phyloP scores from a whole-genome alignment of 495 filamentous ascomycete species.

The Hypoxylon perforatum region DNA sequence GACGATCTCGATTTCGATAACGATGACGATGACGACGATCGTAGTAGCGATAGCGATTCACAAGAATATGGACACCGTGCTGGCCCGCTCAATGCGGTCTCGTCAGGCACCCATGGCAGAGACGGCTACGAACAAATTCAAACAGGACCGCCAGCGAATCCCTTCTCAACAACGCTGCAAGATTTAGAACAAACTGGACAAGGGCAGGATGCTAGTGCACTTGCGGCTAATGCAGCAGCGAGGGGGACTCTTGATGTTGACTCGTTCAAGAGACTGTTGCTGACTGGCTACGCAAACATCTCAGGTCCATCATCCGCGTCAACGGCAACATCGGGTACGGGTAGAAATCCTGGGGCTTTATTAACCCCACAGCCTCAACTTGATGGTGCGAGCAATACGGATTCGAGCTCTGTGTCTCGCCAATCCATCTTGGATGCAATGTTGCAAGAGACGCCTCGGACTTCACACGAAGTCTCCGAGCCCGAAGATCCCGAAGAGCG shows the following conservation, averaged over 20 bases:
- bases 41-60: conserved; percentile 40
- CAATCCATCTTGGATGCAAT: conserved; percentile 57
- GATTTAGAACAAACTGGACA: conserved; percentile 52
- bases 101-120: conserved; percentile 8
- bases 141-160: conserved; percentile 55
- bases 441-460: conserved; percentile 57
- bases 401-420: conserved; percentile 59
- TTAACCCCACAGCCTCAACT: conserved; percentile 20
- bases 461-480: conserved; percentile 57
- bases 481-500: conserved; percentile 54
- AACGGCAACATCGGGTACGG: conserved; percentile 2
- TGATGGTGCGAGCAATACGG: conserved; percentile 60
- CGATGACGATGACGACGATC: conserved; percentile 35
- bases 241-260: conserved; percentile 68
- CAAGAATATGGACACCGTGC: conserved; percentile 34
- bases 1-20: conserved; percentile 36
- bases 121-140: conserved; percentile 9
- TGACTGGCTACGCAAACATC: conserved; percentile 65
- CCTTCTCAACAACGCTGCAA: conserved; percentile 61
- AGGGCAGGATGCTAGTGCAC: conserved; percentile 24
- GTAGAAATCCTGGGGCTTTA: neutral
- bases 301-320: conserved; percentile 26
- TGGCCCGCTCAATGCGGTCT: conserved; percentile 42
- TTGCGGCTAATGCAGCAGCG: conserved; percentile 31
- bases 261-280: conserved; percentile 68